phyloP scores from a whole-genome alignment of 2,329 filamentous ascomycete species.

The Exophiala oligosperma region DNA sequence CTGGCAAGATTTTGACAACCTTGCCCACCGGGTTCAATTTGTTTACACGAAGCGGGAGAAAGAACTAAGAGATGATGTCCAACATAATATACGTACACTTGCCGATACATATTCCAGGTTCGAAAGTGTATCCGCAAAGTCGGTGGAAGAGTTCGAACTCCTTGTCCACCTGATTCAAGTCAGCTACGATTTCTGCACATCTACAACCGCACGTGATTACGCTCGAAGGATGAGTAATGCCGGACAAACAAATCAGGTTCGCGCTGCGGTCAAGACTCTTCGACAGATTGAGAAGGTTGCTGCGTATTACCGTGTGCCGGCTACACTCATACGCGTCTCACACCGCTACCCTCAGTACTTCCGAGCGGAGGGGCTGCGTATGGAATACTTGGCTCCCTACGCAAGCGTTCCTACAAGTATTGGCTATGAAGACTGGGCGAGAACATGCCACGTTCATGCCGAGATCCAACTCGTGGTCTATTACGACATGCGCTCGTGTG shows the following conservation, averaged over 20 bases:
- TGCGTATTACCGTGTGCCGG: conserved; percentile 21
- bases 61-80: background rate
- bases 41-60: conserved; percentile 13
- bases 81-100: conserved; percentile 5
- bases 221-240: conserved; percentile 1
- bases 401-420: conserved; percentile 5
- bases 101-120: conserved; percentile 12
- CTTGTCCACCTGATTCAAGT: conserved; percentile 4
- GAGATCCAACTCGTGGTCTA: conserved; percentile 29
- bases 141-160: background rate
- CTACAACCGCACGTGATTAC: conserved; percentile 2
- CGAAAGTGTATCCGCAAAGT: background rate
- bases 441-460: conserved; percentile 25
- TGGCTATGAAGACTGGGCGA: conserved; percentile 6
- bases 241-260: conserved; percentile 16
- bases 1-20: conserved; percentile 20
- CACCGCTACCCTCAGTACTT: conserved; percentile 7
- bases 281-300: conserved; percentile 25
- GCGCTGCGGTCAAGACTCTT: conserved; percentile 16
- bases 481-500: conserved; percentile 8
- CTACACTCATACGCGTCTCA: conserved; percentile 12
- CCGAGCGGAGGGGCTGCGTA: background rate
- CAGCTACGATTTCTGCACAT: conserved; percentile 14
- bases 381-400: conserved; percentile 12
- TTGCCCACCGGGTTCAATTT: conserved; percentile 17